Conservation (phyloP, 179 eudicot species). For the Amaranthus tricolor region DNA sequence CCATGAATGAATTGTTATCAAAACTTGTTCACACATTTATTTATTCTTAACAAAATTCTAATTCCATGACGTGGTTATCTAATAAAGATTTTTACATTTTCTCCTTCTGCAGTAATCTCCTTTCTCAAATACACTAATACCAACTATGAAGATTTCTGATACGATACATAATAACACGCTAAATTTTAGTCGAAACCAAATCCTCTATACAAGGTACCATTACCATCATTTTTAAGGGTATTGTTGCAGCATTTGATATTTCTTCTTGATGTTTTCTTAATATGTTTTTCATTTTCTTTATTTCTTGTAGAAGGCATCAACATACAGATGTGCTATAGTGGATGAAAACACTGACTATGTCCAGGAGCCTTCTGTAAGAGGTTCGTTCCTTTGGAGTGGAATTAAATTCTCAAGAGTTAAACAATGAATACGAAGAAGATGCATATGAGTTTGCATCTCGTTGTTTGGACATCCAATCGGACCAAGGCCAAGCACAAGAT, state of each 20-base stretch:
- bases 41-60: not conserved
- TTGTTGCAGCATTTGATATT: not conserved
- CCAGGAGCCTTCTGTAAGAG: slow-evolving; percentile 26
- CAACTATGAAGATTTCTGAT: too few species aligned
- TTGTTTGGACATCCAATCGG: slow-evolving; percentile 30
- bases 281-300: not conserved
- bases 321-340: slow-evolving; percentile 32
- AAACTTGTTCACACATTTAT: too few species aligned
- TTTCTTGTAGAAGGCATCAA: slow-evolving; percentile 49
- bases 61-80: not conserved
- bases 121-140: slow-evolving; percentile 68
- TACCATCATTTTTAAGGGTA: slow-evolving; percentile 19
- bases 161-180: too few species aligned
- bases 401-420: slow-evolving; percentile 31
- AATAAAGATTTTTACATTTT: not conserved
- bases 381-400: slow-evolving; percentile 33
- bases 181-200: too few species aligned
- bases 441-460: slow-evolving; percentile 34
- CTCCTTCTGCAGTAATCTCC: slow-evolving; percentile 63
- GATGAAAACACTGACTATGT: slow-evolving; percentile 30
- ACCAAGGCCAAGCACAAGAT: slow-evolving; percentile 24
- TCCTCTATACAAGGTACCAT: too few species aligned
- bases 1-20: too few species aligned
- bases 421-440: slow-evolving; percentile 42
- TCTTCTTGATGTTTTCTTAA: slow-evolving; percentile 3